Evolutionary conservation across 345 rosid genomes (phyloP), one percentile per base, ranked within the genome.

Genomic region (Populus simonii): DNA sequence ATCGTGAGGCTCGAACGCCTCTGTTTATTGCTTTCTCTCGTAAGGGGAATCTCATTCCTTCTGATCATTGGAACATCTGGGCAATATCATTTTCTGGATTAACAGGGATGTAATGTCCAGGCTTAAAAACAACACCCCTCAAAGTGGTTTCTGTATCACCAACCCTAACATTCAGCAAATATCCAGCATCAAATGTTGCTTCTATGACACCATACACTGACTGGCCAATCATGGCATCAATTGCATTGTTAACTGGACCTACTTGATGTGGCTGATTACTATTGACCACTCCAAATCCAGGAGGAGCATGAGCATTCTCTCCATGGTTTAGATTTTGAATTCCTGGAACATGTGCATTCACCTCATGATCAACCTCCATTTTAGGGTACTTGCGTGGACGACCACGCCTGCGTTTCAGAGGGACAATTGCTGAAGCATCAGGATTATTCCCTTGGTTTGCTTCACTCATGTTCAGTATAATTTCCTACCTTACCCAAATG

Each of bases 91-190:
- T 90, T 67, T 88, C 91, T 15, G 81, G 85, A 3, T 87, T 80
- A 68, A 95, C 85, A 68, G 96, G 98, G 78, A 86, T 71, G 13
- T 81, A 89, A 29, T 74, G 77, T 29, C 94, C 97, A 38, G 94
- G 96, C 89, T 84, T 91, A 80, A 95, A 93, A 66, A 95, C 89
- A 72, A 95, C 88, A 43, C 98, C 99, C 84, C 92, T 87, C 78
- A 93, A 80, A 81, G 84, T 76, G 70, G 85, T 84, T 36, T 81
- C 86, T 2, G 94, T 80, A 83, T 83, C 81, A 33, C 94, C 94
- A 78, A 90, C 81, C 82, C 87, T 90, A 38, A 95, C 92, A 25
- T 85, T 73, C 22, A 93, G 92, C 86, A 93, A 84, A 83, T 88
- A 95, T 75, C 99, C 98, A 6, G 89, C 96, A 82, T 90, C 91